Conservation (phyloP, 2,329 filamentous ascomycete genomes). For the Xylaria sp. region DNA sequence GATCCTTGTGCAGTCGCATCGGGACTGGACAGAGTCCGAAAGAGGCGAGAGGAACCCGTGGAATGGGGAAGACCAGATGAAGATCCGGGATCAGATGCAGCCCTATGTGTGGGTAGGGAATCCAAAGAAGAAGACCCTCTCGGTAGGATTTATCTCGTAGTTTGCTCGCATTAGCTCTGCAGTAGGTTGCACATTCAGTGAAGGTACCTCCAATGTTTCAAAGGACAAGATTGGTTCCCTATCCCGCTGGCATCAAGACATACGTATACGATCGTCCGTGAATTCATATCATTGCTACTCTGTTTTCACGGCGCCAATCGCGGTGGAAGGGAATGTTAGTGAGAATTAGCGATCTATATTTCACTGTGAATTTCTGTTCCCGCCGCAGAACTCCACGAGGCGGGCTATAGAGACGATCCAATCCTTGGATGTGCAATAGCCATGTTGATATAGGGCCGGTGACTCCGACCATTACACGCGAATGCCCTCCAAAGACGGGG, state of each 20-base stretch:
- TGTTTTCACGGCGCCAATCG: conserved; percentile 12
- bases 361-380: too few species aligned
- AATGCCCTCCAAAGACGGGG: conserved; percentile 1
- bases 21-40: not conserved
- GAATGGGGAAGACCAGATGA: not conserved
- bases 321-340: not conserved
- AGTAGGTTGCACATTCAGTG: not conserved
- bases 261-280: not conserved
- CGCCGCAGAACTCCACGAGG: too few species aligned
- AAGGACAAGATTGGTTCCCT: not conserved
- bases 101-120: conserved; percentile 12
- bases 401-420: not conserved
- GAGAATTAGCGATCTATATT: not conserved
- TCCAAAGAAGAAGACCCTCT: not conserved
- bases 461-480: conserved; percentile 13
- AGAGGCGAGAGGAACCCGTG: not conserved
- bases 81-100: conserved; percentile 17
- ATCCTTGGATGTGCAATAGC: conserved; percentile 1
- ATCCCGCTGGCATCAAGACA: conserved; percentile 7
- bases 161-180: conserved; percentile 4
- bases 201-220: not conserved
- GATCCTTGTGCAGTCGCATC: not conserved
- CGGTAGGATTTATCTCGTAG: conserved; percentile 7
- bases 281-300: not conserved
- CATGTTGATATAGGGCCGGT: conserved; percentile 23